Percentiles rank a stretch among this genome's conserved stretches.
These are phyloP conservation scores for Ceratocystis papillata DNA, from an alignment of 2,329 filamentous ascomycete species.

Conservation along the genomic window DNA sequence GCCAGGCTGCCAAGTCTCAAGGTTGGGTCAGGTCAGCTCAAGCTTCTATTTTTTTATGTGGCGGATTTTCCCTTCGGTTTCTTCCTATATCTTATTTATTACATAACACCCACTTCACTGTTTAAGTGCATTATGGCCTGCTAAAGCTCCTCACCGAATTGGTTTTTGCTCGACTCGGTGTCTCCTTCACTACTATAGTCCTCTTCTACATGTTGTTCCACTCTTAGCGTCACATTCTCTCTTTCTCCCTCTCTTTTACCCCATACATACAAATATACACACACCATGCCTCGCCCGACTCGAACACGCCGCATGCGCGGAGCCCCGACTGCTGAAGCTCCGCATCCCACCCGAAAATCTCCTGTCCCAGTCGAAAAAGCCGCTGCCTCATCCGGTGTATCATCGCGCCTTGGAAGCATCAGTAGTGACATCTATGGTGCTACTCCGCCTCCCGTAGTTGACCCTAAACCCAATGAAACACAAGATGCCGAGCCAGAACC, in stretches of 20 bases:
- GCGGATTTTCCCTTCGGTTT: neutral
- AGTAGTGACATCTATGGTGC: slow-evolving; percentile 24
- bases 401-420: slow-evolving; percentile 23
- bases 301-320: slow-evolving; percentile 25
- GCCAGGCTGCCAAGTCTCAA: neutral
- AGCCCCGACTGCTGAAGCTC: slow-evolving; percentile 15
- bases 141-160: no score
- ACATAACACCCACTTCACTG: neutral
- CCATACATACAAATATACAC: no score
- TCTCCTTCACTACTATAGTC: no score
- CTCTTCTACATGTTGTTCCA: no score
- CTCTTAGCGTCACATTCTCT: neutral
- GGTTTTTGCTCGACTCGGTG: no score
- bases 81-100: neutral
- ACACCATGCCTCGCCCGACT: slow-evolving; percentile 25
- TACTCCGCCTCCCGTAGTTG: slow-evolving; percentile 19
- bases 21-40: neutral
- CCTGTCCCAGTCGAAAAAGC: neutral
- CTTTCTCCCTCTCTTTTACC: neutral
- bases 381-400: slow-evolving; percentile 27
- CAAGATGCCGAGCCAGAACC: slow-evolving; percentile 13
- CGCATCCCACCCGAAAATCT: slow-evolving; percentile 11
- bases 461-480: slow-evolving; percentile 12
- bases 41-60: neutral
- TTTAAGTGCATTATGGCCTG: no score